Evolutionary conservation across 257 asterid species (phyloP), one percentile per base, ranked within the genome.

Genomic region (Cordia subcordata): DNA sequence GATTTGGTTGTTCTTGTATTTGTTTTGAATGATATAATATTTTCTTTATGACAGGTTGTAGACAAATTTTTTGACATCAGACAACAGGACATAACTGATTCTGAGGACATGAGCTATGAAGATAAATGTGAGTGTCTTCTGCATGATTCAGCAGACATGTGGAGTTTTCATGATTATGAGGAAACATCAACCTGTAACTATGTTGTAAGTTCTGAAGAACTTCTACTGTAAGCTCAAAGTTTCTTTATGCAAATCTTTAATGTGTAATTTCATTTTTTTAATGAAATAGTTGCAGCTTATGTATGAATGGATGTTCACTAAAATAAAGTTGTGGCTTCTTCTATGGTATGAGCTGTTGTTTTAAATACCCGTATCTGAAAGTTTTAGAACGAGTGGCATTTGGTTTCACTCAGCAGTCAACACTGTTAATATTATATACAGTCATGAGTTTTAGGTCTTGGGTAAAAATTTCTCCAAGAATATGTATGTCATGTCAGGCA

Each of bases 31-130:
- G 20, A 17, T 37, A 27, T 37, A 3, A 19, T 13, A 16, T 76
- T 66, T n/a, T 62, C 22, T 46, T 33, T 58, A 63, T 70, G 63
- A 62, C 78, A 92, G 99, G 94, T 86, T 71, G 72, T 89, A 61
- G 83, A 81, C 72, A 92, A 83, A 78, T 92, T 92, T 76, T 85
- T 82, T 76, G 69, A 73, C 64, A 82, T 86, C 77, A 81, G 89
- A 77, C 86, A 81, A 71, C 66, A 70, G 68, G 62, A 72, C 63
- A 37, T 78, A 62, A 77, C 67, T 56, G 61, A 27, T 60, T 63
- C 65, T 54, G 72, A 79, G 45, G 91, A 84, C 63, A 71, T 64
- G 55, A 75, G 82, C 79, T 81, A 81, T 77, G 89, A 86, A 78
- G 95, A 80, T 68, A 88, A 92, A 74, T 92, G 99, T 32, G 83